Conservation (phyloP, 129 eudicot genomes). For the Gnaphalium uliginosum region DNA sequence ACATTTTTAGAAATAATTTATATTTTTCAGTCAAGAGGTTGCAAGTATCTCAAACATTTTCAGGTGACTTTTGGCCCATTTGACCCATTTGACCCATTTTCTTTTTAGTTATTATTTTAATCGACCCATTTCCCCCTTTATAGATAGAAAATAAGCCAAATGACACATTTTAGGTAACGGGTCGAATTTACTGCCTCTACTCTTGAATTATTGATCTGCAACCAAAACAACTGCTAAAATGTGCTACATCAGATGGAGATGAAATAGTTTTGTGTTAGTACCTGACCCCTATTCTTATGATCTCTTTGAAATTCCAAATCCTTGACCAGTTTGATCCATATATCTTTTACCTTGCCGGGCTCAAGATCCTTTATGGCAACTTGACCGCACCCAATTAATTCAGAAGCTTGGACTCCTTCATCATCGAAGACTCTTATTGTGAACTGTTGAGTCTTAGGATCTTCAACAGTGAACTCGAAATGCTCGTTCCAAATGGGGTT, state of each 20-base stretch:
- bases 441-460: slow-evolving; percentile 67
- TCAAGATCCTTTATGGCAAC: slow-evolving; percentile 56
- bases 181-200: background rate
- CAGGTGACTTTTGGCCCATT: background rate
- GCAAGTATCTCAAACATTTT: background rate
- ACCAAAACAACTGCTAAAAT: background rate
- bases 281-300: slow-evolving; percentile 83
- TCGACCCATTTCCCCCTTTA: background rate
- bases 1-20: background rate
- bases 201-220: background rate
- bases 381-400: slow-evolving; percentile 79
- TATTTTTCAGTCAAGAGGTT: background rate
- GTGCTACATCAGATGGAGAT: slow-evolving; percentile 2
- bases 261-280: slow-evolving; percentile 9
- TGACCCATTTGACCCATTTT: background rate
- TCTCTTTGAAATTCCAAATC: slow-evolving; percentile 83
- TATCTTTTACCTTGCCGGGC: slow-evolving; percentile 80
- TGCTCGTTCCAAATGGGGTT: slow-evolving; percentile 99
- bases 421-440: slow-evolving; percentile 81
- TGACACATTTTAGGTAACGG: background rate
- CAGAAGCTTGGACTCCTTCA: slow-evolving; percentile 90
- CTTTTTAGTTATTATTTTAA: background rate
- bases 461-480: slow-evolving; percentile 87
- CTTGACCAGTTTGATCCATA: slow-evolving; percentile 86
- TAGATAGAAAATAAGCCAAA: background rate